phyloP scores from a whole-genome alignment of 2,329 filamentous ascomycete genomes.

The Bipolaris bicolor region DNA sequence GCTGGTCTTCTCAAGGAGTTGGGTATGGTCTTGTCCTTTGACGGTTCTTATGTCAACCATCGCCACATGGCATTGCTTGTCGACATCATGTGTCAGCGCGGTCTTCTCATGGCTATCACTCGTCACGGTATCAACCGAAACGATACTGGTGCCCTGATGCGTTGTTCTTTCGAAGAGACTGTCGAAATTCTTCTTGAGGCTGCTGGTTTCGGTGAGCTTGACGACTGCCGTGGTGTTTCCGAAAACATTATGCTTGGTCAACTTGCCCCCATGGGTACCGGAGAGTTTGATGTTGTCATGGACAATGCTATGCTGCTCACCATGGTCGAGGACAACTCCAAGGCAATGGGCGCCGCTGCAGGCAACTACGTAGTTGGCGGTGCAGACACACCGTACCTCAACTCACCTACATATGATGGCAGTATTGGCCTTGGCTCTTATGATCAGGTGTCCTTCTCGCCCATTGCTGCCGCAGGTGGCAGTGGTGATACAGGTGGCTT shows the following conservation, averaged over 20 bases:
- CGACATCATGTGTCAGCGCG: constrained; percentile 97
- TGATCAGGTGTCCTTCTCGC: constrained; percentile 68
- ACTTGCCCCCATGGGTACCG: constrained; percentile 94
- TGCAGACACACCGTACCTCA: constrained; percentile 85
- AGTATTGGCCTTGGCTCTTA: constrained; percentile 66
- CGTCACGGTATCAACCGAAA: constrained; percentile 98
- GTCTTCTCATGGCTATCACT: constrained; percentile 92
- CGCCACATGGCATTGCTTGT: constrained; percentile 93
- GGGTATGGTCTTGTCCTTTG: constrained; percentile 92
- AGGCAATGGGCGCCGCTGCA: constrained; percentile 67
- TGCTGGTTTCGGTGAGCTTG: constrained; percentile 90
- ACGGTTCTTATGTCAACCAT: constrained; percentile 99
- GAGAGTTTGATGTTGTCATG: constrained; percentile 90
- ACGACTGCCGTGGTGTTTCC: constrained; percentile 97
- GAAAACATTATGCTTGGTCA: constrained; percentile 99
- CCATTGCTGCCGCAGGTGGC: constrained; percentile 72
- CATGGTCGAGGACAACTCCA: constrained; percentile 89
- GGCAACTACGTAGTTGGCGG: constrained; percentile 74
- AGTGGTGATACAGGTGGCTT: constrained; percentile 61
- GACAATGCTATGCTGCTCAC: constrained; percentile 96
- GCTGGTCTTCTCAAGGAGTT: constrained; percentile 86
- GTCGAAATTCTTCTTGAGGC: constrained; percentile 98
- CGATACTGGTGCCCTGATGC: constrained; percentile 97
- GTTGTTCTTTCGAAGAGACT: constrained; percentile 99
- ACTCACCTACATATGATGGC: constrained; percentile 67